Evolutionary conservation across 441 rosid genomes (phyloP).

Genomic region (Erysimum cheiri): DNA sequence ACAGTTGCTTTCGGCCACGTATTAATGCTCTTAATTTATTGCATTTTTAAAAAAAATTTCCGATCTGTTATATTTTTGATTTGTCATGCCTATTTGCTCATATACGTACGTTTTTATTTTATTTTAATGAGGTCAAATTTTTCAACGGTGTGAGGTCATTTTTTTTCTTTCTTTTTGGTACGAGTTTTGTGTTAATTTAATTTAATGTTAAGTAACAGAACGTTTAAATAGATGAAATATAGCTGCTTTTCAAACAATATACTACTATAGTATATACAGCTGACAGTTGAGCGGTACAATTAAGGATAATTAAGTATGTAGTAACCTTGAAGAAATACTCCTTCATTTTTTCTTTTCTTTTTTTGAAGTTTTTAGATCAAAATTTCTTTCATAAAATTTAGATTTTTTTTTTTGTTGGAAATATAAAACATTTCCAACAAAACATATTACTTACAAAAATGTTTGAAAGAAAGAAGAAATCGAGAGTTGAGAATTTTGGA

Average conservation of each 20-base stretch:
- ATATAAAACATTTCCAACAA: too few relatives aligned
- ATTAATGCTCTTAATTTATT: slow-evolving; percentile 34
- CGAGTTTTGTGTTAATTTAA: slow-evolving; percentile 1
- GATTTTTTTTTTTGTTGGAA: too few relatives aligned
- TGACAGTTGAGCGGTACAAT: slow-evolving; percentile 24
- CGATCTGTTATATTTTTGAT: slow-evolving; percentile 34
- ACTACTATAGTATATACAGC: background rate
- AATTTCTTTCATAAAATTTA: too few relatives aligned
- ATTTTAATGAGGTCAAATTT: background rate
- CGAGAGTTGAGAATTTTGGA: too few relatives aligned
- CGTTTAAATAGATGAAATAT: background rate
- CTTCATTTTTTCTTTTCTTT: too few relatives aligned
- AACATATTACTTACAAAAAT: too few relatives aligned
- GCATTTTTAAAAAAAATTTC: background rate
- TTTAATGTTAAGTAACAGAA: slow-evolving; percentile 7
- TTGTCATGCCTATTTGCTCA: background rate
- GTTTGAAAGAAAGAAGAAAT: too few relatives aligned
- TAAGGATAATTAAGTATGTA: slow-evolving; percentile 2
- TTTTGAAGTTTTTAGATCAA: too few relatives aligned
- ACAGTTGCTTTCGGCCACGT: slow-evolving; percentile 34
- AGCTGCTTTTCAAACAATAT: background rate
- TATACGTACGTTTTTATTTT: background rate
- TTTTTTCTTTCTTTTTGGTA: background rate
- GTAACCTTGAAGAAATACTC: background rate
- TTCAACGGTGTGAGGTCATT: slow-evolving; percentile 37